Percentiles rank a stretch among this genome's conserved stretches.
phyloP scores from a whole-genome alignment of 140 eudicot species.

The Stevia rebaudiana region DNA sequence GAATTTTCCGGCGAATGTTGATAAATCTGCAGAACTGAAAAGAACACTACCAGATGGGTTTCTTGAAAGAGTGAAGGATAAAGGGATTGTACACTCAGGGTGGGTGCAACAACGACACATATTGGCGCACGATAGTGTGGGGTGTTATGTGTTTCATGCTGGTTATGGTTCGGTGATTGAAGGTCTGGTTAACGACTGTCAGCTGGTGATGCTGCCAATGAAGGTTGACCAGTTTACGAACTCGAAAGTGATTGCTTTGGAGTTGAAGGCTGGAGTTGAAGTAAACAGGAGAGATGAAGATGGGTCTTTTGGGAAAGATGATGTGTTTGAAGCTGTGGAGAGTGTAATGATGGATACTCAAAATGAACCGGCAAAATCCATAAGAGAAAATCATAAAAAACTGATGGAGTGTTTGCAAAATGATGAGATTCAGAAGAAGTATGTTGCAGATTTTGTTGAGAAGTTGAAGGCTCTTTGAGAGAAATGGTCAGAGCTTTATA shows the following conservation, averaged over 20 bases:
- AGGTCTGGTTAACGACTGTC: conserved; percentile 44
- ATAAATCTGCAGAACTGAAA: conserved; percentile 18
- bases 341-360: conserved; percentile 36
- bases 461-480: conserved; percentile 27
- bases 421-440: conserved; percentile 31
- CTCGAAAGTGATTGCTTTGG: conserved; percentile 34
- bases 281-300: conserved; percentile 54
- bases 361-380: conserved; percentile 16
- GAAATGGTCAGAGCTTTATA: too few relatives aligned
- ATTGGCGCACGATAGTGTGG: conserved; percentile 42
- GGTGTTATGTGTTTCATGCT: conserved; percentile 42
- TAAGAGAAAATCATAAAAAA: conserved; percentile 38
- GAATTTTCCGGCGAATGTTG: conserved; percentile 25
- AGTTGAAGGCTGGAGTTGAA: conserved; percentile 45
- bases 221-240: conserved; percentile 43
- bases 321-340: conserved; percentile 37
- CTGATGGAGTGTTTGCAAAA: conserved; percentile 39
- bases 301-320: conserved; percentile 48
- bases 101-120: conserved; percentile 68
- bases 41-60: conserved; percentile 46
- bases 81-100: conserved; percentile 47
- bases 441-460: conserved; percentile 28
- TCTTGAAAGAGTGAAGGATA: conserved; percentile 31
- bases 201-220: conserved; percentile 41
- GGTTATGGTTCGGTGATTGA: conserved; percentile 48